Evolutionary conservation across 1,284 basidiomycete species (phyloP).

Genomic region (Leccinum fuscescens): DNA sequence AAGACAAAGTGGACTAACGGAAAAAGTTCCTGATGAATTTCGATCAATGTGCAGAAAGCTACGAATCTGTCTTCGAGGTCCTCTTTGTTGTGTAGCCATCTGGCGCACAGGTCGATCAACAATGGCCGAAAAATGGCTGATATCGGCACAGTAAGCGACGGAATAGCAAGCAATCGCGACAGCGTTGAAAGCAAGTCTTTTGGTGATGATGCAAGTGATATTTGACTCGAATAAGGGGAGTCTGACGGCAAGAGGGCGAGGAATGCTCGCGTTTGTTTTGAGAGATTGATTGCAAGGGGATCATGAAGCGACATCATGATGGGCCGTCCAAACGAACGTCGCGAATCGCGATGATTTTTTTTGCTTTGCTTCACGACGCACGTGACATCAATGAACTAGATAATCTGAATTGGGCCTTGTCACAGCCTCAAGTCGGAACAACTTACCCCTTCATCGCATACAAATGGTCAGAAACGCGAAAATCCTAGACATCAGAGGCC

Average conservation of each 20-base stretch:
- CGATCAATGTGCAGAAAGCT: slow-evolving; percentile 60
- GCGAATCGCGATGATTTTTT: not conserved
- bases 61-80: slow-evolving; percentile 53
- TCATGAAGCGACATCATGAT: slow-evolving; percentile 16
- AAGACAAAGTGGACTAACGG: slow-evolving; percentile 51
- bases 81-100: slow-evolving; percentile 58
- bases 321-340: not conserved
- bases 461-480: slow-evolving; percentile 24
- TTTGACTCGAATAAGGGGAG: slow-evolving; percentile 34
- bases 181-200: slow-evolving; percentile 43
- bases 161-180: slow-evolving; percentile 49
- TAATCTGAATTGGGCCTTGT: not conserved
- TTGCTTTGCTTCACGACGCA: slow-evolving; percentile 7
- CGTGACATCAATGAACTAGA: slow-evolving; percentile 24
- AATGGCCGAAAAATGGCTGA: slow-evolving; percentile 65
- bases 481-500: slow-evolving; percentile 32
- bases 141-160: slow-evolving; percentile 55
- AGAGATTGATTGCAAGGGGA: slow-evolving; percentile 53
- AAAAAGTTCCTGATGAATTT: slow-evolving; percentile 72
- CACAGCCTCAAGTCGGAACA: not conserved
- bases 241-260: slow-evolving; percentile 41
- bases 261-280: slow-evolving; percentile 46
- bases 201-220: slow-evolving; percentile 35
- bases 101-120: slow-evolving; percentile 66
- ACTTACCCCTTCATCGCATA: not conserved